Evolutionary conservation across 2,329 filamentous ascomycete species (phyloP).

Genomic region (Dryadomyces quercivorus): DNA sequence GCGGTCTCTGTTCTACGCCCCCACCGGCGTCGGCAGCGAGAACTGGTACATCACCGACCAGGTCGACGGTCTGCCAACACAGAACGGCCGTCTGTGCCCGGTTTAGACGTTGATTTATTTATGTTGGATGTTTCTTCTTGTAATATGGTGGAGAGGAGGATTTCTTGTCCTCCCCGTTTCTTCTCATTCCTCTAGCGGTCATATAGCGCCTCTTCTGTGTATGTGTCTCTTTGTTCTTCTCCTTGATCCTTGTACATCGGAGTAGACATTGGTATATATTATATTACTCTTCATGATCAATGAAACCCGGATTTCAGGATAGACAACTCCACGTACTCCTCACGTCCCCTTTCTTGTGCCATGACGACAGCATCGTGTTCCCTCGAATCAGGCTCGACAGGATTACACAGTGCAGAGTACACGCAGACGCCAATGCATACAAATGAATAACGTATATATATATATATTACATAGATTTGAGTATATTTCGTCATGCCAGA

Average conservation of each 20-base stretch:
- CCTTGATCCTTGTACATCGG: neutral
- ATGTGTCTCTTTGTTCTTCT: neutral
- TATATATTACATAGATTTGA: neutral
- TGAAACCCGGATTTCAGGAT: neutral
- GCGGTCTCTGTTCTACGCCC: constrained; percentile 17
- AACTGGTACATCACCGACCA: constrained; percentile 14
- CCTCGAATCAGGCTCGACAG: no score
- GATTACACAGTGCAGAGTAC: no score
- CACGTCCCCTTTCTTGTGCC: no score
- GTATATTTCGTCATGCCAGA: neutral
- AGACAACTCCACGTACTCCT: no score
- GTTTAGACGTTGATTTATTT: neutral
- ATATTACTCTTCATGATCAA: neutral
- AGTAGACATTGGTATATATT: neutral
- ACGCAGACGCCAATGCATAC: no score
- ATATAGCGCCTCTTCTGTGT: no score
- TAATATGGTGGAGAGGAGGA: no score
- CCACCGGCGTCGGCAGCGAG: constrained; percentile 14
- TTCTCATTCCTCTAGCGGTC: no score
- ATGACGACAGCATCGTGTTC: no score
- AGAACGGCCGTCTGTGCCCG: constrained; percentile 12
- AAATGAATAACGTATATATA: no score
- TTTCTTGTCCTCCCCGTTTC: no score
- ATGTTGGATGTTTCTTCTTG: no score
- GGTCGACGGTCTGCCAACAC: constrained; percentile 10